Evolutionary conservation across 2,329 filamentous ascomycete genomes (phyloP), one percentile per base, ranked within the genome.

Genomic region (Colletotrichum sp.): DNA sequence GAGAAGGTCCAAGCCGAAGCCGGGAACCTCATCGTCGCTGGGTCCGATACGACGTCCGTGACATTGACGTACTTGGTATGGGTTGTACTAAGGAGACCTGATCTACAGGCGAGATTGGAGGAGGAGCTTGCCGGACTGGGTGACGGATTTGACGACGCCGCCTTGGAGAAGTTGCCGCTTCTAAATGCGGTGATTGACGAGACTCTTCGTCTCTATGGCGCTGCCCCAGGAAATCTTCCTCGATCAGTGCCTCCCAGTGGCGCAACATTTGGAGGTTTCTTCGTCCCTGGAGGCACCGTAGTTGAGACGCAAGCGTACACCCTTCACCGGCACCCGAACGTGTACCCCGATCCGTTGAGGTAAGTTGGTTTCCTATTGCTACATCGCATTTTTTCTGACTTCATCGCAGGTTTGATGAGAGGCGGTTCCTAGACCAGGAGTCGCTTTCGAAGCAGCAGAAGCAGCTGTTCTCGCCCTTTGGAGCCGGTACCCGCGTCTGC

Each of bases 381-480:
- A 3, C 32, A 2, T 1, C 1, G 24, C 6, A 18, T 5, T 1
- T 6, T 12, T 24, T 10, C 32, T 60, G 5, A 75, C 63, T 16
- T 21, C 3, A 1, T 1, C 24, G 2, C 2, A 75, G 72, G 6
- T 72, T 72, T 3, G 68, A 75, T 8, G 72, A 75, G 39, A 64
- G 5, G 7, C 68, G 72, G 6, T 75, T 72, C 32, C 18, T 72
- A 16, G 13, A 32, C 5, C 66, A 49, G 6, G 57, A 26, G 6
- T 16, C 32, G 12, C 6, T 74, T 4, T 44, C 72, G 8, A 81
- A 78, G 66, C 82, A 80, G 12, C 88, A 88, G 85, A 90, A 88
- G 75, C 86, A 87, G 4, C 85, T 88, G 0, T 90, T 86, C 71
- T 85, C 88, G 74, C 87, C 90, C 0, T 92, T 91, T 79, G 90